Conservation (phyloP, 2,329 filamentous ascomycete genomes). For the Epichloe scottii region DNA sequence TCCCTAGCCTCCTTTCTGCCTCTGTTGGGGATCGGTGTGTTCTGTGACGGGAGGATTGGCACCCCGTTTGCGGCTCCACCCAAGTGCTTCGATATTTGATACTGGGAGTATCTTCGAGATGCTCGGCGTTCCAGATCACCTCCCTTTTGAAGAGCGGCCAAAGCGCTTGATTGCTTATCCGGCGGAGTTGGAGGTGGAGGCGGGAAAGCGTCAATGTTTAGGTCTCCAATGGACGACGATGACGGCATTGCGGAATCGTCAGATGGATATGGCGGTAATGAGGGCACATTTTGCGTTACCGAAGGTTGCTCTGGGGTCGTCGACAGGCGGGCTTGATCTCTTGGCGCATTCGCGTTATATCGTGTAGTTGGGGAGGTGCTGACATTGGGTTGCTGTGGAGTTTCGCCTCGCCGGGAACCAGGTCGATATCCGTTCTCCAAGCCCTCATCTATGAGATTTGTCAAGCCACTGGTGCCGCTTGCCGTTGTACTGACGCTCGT, state of each 20-base stretch:
- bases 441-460: constrained; percentile 47
- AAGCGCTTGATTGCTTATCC: constrained; percentile 75
- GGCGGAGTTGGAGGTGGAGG: constrained; percentile 56
- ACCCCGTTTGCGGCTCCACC: constrained; percentile 71
- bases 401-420: constrained; percentile 21
- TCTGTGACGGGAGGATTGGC: constrained; percentile 75
- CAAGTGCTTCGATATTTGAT: constrained; percentile 91
- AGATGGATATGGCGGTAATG: constrained; percentile 58
- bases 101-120: constrained; percentile 86
- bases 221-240: constrained; percentile 26
- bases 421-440: constrained; percentile 39
- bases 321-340: constrained; percentile 40
- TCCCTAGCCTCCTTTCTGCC: constrained; percentile 69
- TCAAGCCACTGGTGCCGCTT: constrained; percentile 43
- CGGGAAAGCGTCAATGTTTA: constrained; percentile 53
- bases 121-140: constrained; percentile 87
- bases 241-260: constrained; percentile 41
- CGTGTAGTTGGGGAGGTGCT: constrained; percentile 36
- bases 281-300: constrained; percentile 63
- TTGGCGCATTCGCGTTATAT: constrained; percentile 23
- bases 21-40: constrained; percentile 71
- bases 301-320: constrained; percentile 50
- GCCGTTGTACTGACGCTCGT: constrained; percentile 47
- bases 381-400: constrained; percentile 14
- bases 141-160: constrained; percentile 81